phyloP scores from a whole-genome alignment of 441 rosid species.

The Francoa sonchifolia region DNA sequence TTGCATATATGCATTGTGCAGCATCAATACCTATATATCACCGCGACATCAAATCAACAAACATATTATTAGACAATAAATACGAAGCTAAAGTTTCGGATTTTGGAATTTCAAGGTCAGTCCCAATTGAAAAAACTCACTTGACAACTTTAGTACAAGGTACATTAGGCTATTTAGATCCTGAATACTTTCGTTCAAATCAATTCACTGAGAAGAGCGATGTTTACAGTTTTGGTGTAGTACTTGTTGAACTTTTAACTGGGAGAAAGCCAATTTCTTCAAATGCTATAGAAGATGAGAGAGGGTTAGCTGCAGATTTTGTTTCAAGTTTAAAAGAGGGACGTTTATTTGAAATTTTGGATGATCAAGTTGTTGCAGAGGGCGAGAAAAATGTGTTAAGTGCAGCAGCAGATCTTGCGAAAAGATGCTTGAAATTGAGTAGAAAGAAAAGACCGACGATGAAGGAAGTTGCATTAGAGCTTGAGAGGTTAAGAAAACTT shows the following conservation, averaged over 20 bases:
- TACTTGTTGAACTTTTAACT: constrained; percentile 21
- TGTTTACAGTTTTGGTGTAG: constrained; percentile 21
- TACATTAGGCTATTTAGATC: constrained; percentile 41
- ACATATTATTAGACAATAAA: constrained; percentile 32
- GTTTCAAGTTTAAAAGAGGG: constrained; percentile 8
- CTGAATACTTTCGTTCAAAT: constrained; percentile 35
- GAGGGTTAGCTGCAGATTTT: constrained; percentile 15
- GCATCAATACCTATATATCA: constrained; percentile 40
- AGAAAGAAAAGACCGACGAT: constrained; percentile 27
- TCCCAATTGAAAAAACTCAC: constrained; percentile 30
- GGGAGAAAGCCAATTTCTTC: constrained; percentile 17
- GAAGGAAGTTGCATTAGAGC: constrained; percentile 23
- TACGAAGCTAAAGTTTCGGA: constrained; percentile 29
- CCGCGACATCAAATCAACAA: constrained; percentile 37
- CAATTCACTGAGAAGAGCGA: constrained; percentile 27
- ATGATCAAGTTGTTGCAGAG: constrained; percentile 15
- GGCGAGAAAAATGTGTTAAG: constrained; percentile 11
- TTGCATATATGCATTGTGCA: constrained; percentile 41
- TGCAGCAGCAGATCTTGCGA: constrained; percentile 18
- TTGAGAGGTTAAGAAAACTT: constrained; percentile 17
- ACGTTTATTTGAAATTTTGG: constrained; percentile 10
- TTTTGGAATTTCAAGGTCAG: constrained; percentile 35
- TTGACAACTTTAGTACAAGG: constrained; percentile 33
- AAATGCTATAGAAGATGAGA: constrained; percentile 10
- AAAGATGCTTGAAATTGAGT: constrained; percentile 21